Evolutionary conservation across 2,329 filamentous ascomycete species (phyloP).

Genomic region (Gremmenia infestans): DNA sequence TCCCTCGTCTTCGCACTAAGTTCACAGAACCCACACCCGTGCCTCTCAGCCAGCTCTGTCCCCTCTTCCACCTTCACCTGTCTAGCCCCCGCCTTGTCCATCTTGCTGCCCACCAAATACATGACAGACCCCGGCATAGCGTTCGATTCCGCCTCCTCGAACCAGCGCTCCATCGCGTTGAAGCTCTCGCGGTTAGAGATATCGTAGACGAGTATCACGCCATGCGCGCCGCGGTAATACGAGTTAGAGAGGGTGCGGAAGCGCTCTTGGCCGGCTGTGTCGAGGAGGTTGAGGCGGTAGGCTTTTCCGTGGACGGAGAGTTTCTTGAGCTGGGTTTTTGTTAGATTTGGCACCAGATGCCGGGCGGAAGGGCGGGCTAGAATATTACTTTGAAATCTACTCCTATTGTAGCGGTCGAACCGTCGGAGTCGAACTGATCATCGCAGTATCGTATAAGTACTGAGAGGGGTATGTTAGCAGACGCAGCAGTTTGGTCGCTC

Average conservation of each 20-base stretch:
- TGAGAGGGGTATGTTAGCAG: slow-evolving; percentile 24
- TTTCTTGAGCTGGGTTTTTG: slow-evolving; percentile 42
- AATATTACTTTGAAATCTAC: slow-evolving; percentile 50
- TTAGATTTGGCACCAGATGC: neutral
- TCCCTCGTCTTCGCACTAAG: slow-evolving; percentile 49
- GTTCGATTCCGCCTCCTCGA: slow-evolving; percentile 47
- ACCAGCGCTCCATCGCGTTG: slow-evolving; percentile 48
- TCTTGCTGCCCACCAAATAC: slow-evolving; percentile 48
- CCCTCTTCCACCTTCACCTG: slow-evolving; percentile 48
- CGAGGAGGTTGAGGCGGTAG: slow-evolving; percentile 53
- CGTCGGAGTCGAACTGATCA: slow-evolving; percentile 52
- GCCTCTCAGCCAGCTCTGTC: slow-evolving; percentile 40
- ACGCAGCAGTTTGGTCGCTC: neutral
- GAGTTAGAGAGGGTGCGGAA: slow-evolving; percentile 92
- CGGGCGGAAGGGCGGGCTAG: neutral
- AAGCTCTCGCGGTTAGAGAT: slow-evolving; percentile 60
- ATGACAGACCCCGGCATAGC: slow-evolving; percentile 44
- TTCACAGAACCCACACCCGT: slow-evolving; percentile 47
- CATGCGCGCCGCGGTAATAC: slow-evolving; percentile 93
- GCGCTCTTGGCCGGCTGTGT: slow-evolving; percentile 93
- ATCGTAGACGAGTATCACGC: slow-evolving; percentile 94
- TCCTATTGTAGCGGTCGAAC: slow-evolving; percentile 50
- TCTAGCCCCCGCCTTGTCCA: slow-evolving; percentile 39
- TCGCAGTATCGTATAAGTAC: slow-evolving; percentile 52
- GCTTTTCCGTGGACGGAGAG: slow-evolving; percentile 47